Evolutionary conservation across 2,329 filamentous ascomycete species (phyloP).

Genomic region (Aspergillus fumigatus): DNA sequence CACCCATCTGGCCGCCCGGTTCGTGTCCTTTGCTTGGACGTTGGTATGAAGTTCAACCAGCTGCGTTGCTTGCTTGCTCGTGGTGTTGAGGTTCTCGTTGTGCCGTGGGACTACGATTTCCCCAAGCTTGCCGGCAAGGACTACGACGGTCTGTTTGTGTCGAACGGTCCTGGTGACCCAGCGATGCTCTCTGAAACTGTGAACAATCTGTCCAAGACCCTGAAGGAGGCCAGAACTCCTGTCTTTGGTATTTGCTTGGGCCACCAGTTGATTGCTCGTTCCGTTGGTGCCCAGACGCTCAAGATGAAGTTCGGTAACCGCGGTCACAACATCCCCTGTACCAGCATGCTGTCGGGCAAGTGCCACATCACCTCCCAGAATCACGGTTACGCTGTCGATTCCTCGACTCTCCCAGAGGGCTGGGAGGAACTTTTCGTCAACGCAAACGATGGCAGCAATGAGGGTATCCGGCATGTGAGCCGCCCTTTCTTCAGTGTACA

Average conservation of each 20-base stretch:
- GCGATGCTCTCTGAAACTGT: conserved; percentile 75
- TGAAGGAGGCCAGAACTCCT: conserved; percentile 75
- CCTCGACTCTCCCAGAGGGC: conserved; percentile 65
- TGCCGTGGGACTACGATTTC: conserved; percentile 95
- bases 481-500: conserved; percentile 98
- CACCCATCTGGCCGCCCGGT: conserved; percentile 84
- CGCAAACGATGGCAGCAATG: conserved; percentile 96
- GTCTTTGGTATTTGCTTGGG: conserved; percentile 96
- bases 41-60: conserved; percentile 98
- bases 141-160: conserved; percentile 96
- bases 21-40: conserved; percentile 87
- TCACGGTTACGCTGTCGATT: conserved; percentile 91
- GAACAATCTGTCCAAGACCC: conserved; percentile 69
- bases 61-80: conserved; percentile 85
- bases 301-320: conserved; percentile 99
- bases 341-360: conserved; percentile 88
- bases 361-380: conserved; percentile 99
- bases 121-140: conserved; percentile 68
- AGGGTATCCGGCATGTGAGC: conserved; percentile 83
- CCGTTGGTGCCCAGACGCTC: conserved; percentile 74
- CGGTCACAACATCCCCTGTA: conserved; percentile 97
- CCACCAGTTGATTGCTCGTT: conserved; percentile 86
- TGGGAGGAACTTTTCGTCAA: conserved; percentile 98
- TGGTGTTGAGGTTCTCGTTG: conserved; percentile 89
- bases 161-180: conserved; percentile 95